phyloP scores from a whole-genome alignment of 495 filamentous ascomycete genomes.

The Penicillium chermesinum region DNA sequence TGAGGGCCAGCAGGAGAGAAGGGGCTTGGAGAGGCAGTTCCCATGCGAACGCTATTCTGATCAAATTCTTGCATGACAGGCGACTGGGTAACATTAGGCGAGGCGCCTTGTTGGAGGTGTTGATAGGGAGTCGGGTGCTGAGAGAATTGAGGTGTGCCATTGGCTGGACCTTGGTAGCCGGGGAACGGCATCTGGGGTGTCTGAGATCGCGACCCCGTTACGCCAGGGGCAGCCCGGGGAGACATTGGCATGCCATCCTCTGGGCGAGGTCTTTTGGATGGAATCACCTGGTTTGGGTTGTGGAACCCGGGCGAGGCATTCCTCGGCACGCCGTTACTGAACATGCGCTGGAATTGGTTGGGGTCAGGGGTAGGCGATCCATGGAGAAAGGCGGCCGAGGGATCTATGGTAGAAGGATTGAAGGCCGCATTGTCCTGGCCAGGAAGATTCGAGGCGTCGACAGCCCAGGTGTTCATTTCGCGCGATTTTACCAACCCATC shows the following conservation, averaged over 20 bases:
- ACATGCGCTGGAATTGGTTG: slow-evolving; percentile 62
- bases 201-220: slow-evolving; percentile 82
- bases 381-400: slow-evolving; percentile 49
- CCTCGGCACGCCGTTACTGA: slow-evolving; percentile 69
- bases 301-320: slow-evolving; percentile 75
- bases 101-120: slow-evolving; percentile 76
- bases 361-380: slow-evolving; percentile 52
- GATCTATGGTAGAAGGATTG: slow-evolving; percentile 53
- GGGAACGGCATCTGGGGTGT: slow-evolving; percentile 71
- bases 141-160: slow-evolving; percentile 48
- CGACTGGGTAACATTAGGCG: slow-evolving; percentile 79
- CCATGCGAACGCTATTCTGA: slow-evolving; percentile 66
- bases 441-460: slow-evolving; percentile 64
- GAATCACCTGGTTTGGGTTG: slow-evolving; percentile 73
- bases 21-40: slow-evolving; percentile 85
- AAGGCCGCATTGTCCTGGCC: slow-evolving; percentile 78
- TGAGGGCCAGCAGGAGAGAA: slow-evolving; percentile 78
- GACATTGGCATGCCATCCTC: slow-evolving; percentile 83
- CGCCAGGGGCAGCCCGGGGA: slow-evolving; percentile 67
- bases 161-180: slow-evolving; percentile 56
- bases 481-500: slow-evolving; percentile 54
- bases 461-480: slow-evolving; percentile 81
- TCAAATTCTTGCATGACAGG: slow-evolving; percentile 78
- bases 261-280: slow-evolving; percentile 79
- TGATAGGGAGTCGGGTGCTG: slow-evolving; percentile 64